Base-by-base conservation (phyloP, 352 stramenopile species). In the Phytophthora pinifolia region DNA sequence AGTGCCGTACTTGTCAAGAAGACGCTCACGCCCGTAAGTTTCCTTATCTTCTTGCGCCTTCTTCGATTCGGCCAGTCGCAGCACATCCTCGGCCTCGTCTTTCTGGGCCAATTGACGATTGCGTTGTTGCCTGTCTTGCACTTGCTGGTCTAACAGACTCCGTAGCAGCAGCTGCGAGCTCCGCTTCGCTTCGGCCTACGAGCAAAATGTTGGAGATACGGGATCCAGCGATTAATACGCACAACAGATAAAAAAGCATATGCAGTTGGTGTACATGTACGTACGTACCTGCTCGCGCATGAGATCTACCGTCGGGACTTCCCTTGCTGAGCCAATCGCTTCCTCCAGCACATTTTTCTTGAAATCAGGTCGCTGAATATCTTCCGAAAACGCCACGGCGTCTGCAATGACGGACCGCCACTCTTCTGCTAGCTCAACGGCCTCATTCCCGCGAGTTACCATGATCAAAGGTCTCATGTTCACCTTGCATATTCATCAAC, bases 131-230 rank as follows among this genome's bases (percentile, higher is more conserved):
- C 47, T 46, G 42, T 76, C 63, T 20, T 51, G 20, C 6, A 70
- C 49, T 73, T 73, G 60, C 39, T 60, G 39, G 8, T 76, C 55
- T 29, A 72, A 31, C 50, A 67, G 51, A 39, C 54, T 44, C 7
- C 38, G 50, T 37, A 68, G 63, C 18, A 56, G 48, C 34, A 49
- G 31, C 43, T 73, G 63, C 37, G 37, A 62, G 5, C n/a, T 62
- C 31, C 31, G 43, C 32, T 62, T 69, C 46, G 35, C 43, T 34
- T 60, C 35, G 12, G 29, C 42, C 66, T 75, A 55, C 25, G 14
- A 3, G 33, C 15, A 37, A 37, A 59, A 20, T 25, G 31, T 17
- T 31, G 20, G 31, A 54, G 9, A 43, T n/a, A 22, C 34, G 46
- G 30, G 29, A 50, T 15, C 20, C 22, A 59, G 22, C 29, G 22